Evolutionary conservation across 108 stramenopile species (phyloP).

Genomic region (Cyclotella kingstonii): DNA sequence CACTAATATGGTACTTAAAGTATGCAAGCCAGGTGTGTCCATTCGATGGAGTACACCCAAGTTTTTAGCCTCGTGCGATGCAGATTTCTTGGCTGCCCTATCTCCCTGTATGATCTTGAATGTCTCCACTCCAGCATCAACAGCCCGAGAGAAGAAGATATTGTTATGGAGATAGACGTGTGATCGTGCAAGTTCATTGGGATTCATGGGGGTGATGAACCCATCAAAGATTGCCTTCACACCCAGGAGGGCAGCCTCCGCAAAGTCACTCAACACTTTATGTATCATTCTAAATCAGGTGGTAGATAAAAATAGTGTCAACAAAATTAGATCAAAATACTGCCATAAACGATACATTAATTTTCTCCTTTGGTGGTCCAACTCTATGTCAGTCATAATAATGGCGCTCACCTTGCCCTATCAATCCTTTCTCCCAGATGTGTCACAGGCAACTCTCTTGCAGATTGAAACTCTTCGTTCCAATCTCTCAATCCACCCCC

Average conservation of each 20-base stretch:
- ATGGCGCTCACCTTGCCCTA: slow-evolving; percentile 68
- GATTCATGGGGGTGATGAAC: slow-evolving; percentile 90
- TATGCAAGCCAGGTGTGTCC: slow-evolving; percentile 75
- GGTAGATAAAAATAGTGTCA: background rate
- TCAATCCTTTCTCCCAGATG: slow-evolving; percentile 73
- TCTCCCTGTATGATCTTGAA: slow-evolving; percentile 78
- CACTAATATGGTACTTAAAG: slow-evolving; percentile 88
- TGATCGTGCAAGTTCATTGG: slow-evolving; percentile 78
- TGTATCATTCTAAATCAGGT: slow-evolving; percentile 56
- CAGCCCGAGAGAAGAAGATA: slow-evolving; percentile 91
- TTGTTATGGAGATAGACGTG: slow-evolving; percentile 97
- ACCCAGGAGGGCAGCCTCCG: slow-evolving; percentile 80
- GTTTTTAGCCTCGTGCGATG: slow-evolving; percentile 64
- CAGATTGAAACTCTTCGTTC: slow-evolving; percentile 94
- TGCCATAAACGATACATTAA: background rate
- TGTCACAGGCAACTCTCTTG: slow-evolving; percentile 76
- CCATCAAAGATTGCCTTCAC: slow-evolving; percentile 86
- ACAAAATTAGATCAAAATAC: slow-evolving; percentile 13
- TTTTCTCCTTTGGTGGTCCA: too few species aligned
- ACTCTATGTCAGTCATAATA: too few species aligned
- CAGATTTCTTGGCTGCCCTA: slow-evolving; percentile 67
- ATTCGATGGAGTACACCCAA: slow-evolving; percentile 64
- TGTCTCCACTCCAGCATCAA: slow-evolving; percentile 82
- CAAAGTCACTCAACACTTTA: slow-evolving; percentile 90
- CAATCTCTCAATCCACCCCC: slow-evolving; percentile 86